Conservation (phyloP, 108 stramenopile species). For the Fistulifera pelliculosa region DNA sequence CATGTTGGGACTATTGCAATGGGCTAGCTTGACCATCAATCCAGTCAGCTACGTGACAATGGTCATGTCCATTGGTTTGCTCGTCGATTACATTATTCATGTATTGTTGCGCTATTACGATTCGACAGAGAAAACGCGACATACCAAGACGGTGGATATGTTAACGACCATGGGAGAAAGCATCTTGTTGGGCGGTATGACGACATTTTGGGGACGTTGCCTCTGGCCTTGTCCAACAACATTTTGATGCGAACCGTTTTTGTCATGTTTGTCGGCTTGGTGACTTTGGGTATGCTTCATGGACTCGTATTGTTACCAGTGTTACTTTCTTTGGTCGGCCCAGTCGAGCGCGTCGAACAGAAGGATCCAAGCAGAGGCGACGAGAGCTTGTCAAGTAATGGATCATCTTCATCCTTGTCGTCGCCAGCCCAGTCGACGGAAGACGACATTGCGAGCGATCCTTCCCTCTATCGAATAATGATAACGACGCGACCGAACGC, state of each 20-base stretch:
- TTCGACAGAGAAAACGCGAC: conserved; percentile 1
- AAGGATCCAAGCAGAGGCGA: too few species aligned
- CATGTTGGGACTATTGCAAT: conserved; percentile 11
- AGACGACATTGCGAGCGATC: too few species aligned
- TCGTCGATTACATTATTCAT: conserved; percentile 5
- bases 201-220: conserved; percentile 8
- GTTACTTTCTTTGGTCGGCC: conserved; percentile 7
- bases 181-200: conserved; percentile 7
- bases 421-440: too few species aligned
- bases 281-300: conserved; percentile 13
- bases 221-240: conserved; percentile 10
- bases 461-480: too few species aligned
- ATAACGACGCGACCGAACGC: too few species aligned
- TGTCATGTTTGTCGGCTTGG: conserved; percentile 15
- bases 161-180: conserved; percentile 9
- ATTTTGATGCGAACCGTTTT: conserved; percentile 17
- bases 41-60: conserved; percentile 2
- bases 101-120: conserved; percentile 9
- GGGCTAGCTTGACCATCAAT: conserved; percentile 8
- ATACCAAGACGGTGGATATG: conserved; percentile 3
- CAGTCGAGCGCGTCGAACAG: background rate
- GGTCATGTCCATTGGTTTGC: conserved; percentile 11
- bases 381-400: too few species aligned
- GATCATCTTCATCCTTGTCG: too few species aligned
- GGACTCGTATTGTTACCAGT: conserved; percentile 19